Conservation (phyloP, 805 yeast species). For the Zygotorulaspora sp. region DNA sequence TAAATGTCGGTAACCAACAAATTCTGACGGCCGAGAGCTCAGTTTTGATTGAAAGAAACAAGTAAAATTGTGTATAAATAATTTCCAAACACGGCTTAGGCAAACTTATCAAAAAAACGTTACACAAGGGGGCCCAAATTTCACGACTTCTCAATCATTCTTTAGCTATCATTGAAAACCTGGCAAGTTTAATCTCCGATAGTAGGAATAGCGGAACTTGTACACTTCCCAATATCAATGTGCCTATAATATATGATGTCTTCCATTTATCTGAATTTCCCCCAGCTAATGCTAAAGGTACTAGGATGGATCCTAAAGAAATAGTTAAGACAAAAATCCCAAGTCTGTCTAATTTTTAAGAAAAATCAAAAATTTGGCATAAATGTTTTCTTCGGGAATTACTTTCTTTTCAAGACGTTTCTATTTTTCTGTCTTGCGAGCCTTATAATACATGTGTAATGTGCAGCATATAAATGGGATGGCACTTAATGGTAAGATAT, state of each 20-base stretch:
- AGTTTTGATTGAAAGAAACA: slow-evolving; percentile 58
- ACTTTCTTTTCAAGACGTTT: slow-evolving; percentile 38
- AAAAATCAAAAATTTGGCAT: slow-evolving; percentile 37
- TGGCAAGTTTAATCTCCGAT: slow-evolving; percentile 56
- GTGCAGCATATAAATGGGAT: slow-evolving; percentile 54
- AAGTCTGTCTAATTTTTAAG: slow-evolving; percentile 62
- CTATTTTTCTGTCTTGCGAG: slow-evolving; percentile 53
- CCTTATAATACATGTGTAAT: slow-evolving; percentile 52
- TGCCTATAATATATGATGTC: slow-evolving; percentile 60
- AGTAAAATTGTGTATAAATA: slow-evolving; percentile 62
- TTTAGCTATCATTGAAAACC: slow-evolving; percentile 60
- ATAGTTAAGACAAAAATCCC: slow-evolving; percentile 56
- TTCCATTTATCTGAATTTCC: slow-evolving; percentile 54
- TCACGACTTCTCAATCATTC: slow-evolving; percentile 60
- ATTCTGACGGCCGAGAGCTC: slow-evolving; percentile 62
- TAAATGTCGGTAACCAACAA: slow-evolving; percentile 56
- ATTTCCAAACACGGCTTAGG: slow-evolving; percentile 65
- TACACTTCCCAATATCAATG: slow-evolving; percentile 61
- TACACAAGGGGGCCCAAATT: slow-evolving; percentile 63
- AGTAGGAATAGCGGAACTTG: slow-evolving; percentile 51
- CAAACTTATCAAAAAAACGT: slow-evolving; percentile 54
- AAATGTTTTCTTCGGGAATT: slow-evolving; percentile 37
- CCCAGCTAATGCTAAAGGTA: slow-evolving; percentile 75
- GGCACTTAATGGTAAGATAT: slow-evolving; percentile 60
- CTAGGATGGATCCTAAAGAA: slow-evolving; percentile 58